Evolutionary conservation across 2,329 filamentous ascomycete genomes (phyloP).

Genomic region (Diplocarpon mali): DNA sequence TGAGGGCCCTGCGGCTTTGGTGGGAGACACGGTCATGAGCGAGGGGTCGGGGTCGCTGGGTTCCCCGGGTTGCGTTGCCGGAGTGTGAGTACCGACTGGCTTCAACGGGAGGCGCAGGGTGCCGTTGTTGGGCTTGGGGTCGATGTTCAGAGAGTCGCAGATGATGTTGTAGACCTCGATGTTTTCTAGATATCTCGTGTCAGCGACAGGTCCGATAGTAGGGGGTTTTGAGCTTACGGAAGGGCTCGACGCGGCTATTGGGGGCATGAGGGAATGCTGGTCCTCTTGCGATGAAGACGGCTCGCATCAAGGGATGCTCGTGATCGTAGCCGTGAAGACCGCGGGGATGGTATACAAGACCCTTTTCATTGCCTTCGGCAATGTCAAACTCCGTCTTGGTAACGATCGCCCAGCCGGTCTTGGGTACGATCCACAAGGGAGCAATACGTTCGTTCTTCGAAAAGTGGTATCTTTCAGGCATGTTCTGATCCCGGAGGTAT

Average conservation of each 20-base stretch:
- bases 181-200: constrained; percentile 55
- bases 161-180: constrained; percentile 91
- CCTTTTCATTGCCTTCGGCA: constrained; percentile 50
- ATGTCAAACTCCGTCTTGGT: constrained; percentile 70
- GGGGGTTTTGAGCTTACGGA: constrained; percentile 51
- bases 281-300: constrained; percentile 85
- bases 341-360: constrained; percentile 61
- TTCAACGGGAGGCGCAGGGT: constrained; percentile 62
- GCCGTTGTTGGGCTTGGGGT: constrained; percentile 73
- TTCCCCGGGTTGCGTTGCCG: constrained; percentile 36
- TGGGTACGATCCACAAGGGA: constrained; percentile 87
- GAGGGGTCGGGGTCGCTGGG: constrained; percentile 39
- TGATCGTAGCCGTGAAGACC: constrained; percentile 94
- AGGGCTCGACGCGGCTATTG: constrained; percentile 67
- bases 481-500: constrained; percentile 74
- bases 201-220: background rate
- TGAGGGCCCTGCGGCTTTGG: background rate
- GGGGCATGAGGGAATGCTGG: constrained; percentile 82
- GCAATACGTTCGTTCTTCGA: constrained; percentile 80
- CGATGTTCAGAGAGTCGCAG: constrained; percentile 73
- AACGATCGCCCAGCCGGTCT: constrained; percentile 87
- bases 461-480: constrained; percentile 92
- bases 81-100: constrained; percentile 36
- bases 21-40: background rate
- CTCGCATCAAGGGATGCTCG: constrained; percentile 88